Base-by-base conservation (phyloP, 441 rosid species). In the Erodium trifolium region DNA sequence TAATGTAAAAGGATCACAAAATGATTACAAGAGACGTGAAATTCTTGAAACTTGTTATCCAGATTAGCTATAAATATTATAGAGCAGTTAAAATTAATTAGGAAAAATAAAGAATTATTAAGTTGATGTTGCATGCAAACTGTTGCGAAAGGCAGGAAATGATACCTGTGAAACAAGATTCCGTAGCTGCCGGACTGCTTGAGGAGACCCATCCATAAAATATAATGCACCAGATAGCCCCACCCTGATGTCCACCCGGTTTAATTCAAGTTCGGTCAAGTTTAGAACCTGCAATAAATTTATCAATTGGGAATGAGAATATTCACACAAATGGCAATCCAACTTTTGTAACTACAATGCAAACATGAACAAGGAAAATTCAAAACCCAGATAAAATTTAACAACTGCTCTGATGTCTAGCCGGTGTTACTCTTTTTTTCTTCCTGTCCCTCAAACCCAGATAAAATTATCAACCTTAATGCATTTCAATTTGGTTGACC, bases 151-250 rank as follows among this genome's bases (percentile, higher is more conserved):
- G 41, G 69, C 65, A 34, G 63, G 67, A 77, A 67, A 76, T 39
- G 51, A 77, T 84, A 93, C 99, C 96, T 94, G 97, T 31, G 99
- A 94, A 75, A 88, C 94, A 73, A 94, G 93, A 85, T 82, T 87
- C 23, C 89, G 91, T 79, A 94, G 75, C 83, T 94, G 97, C 71
- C 97, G 84, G 19, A 91, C 94, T 74, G 97, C 94, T 82, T 91
- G 99, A 65, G 96, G 91, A 79, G 99, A 92, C 68, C 97, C 97
- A 84, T 94, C 93, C 98, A 92, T 92, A 79, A 85, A 94, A 73
- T 92, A 90, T 63, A 92, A 76, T 67, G 94, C 87, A 74, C 97
- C 98, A 27, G 99, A 90, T 73, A 92, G 82, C 64, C 99, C 99
- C 73, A 94, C 96, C 79, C 93, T 83, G 77, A 92, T 86, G 79